Evolutionary conservation across 1,284 basidiomycete genomes (phyloP), one percentile per base, ranked within the genome.

Genomic region (Cystobasidium slooffiae): DNA sequence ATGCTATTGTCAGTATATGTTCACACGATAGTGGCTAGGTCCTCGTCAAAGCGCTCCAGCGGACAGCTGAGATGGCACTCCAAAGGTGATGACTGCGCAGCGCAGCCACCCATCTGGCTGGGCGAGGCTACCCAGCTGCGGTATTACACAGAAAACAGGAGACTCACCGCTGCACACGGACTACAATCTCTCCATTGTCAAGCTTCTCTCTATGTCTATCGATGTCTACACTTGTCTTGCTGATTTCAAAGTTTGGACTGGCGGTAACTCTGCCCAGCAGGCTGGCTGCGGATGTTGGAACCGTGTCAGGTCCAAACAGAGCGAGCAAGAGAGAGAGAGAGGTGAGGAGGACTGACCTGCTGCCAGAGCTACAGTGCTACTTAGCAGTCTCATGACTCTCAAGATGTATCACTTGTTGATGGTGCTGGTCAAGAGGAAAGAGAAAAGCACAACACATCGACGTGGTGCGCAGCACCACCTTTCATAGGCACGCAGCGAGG

Each of bases 121-220:
- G 56, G 56, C 8, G 56, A 7, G 16, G 24, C 56, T 24, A 8
- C 24, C 22, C 12, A 16, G 10, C 12, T 8, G 10, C 61, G 16
- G 44, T 49, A 31, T 14, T 12, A 56, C 9, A 16, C 4, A 41
- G 12, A 59, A 5, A 53, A 8, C n/a, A 31, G 6, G 9, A 12
- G 8, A 62, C 58, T 52, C 68, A 70, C 69, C 69, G 58, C 69
- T 72, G 69, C 18, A 72, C 61, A 31, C 69, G 58, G 47, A 72
- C 61, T 5, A 72, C 51, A 51, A 72, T 63, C 49, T 72, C 69
- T 18, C 69, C 69, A 63, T 72, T 72, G 61, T 72, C 69, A 47
- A 72, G 69, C 46, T 44, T 58, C 55, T 72, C 59, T 43, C 69
- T 52, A 61, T 72, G 69, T 49, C 59, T 72, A 61, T 72, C 69